A percentile compares a stretch with the other conserved stretches of the same genome.
Conservation (phyloP, 2,329 filamentous ascomycete genomes). For the Xylariaceae sp. region DNA sequence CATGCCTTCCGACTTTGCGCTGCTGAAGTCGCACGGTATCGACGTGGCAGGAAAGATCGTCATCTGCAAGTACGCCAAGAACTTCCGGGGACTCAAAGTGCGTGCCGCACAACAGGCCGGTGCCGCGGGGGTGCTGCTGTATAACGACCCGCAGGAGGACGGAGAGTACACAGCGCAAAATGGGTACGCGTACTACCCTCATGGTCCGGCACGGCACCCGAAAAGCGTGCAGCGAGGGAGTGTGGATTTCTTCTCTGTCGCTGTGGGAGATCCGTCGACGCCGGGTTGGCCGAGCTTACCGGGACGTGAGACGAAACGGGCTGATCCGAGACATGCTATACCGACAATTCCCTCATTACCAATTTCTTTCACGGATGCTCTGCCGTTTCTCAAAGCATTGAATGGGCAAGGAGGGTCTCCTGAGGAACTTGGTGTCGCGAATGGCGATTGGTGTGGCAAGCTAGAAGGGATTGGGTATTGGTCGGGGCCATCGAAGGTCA, state of each 20-base stretch:
- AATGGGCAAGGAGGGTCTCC: constrained; percentile 58
- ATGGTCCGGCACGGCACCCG: constrained; percentile 66
- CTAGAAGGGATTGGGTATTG: constrained; percentile 1
- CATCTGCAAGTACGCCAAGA: constrained; percentile 63
- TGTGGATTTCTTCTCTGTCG: constrained; percentile 56
- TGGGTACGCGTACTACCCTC: constrained; percentile 61
- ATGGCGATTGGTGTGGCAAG: constrained; percentile 8
- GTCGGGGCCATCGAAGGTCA: constrained; percentile 19
- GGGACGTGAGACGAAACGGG: constrained; percentile 50
- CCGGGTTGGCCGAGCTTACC: constrained; percentile 70
- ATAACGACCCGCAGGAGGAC: constrained; percentile 68
- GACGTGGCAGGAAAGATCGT: constrained; percentile 64
- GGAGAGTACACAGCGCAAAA: constrained; percentile 62
- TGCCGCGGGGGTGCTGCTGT: constrained; percentile 64
- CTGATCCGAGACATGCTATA: constrained; percentile 50
- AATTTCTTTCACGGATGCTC: constrained; percentile 65
- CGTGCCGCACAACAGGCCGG: constrained; percentile 68
- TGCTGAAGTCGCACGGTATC: constrained; percentile 35
- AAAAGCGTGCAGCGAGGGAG: constrained; percentile 69
- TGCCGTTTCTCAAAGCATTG: constrained; percentile 63
- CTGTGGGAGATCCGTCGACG: constrained; percentile 60
- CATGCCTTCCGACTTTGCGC: constrained; percentile 62
- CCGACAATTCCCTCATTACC: constrained; percentile 57
- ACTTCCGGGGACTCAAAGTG: constrained; percentile 68
- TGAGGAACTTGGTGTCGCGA: constrained; percentile 1